Evolutionary conservation across 2,329 filamentous ascomycete species (phyloP).

Genomic region (Fusarium chlamydosporum): DNA sequence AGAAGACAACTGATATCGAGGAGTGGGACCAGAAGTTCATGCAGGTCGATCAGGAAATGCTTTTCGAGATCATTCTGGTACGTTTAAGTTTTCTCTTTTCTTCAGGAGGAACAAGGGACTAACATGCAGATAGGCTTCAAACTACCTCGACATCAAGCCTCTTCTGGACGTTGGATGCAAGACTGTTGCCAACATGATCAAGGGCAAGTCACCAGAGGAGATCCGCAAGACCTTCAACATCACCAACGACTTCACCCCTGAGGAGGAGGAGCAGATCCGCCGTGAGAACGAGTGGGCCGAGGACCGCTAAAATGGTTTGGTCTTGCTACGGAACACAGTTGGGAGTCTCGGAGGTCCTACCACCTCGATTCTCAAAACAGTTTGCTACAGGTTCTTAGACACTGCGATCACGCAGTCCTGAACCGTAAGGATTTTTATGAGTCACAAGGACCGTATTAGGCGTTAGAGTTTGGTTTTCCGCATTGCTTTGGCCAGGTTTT

Average conservation of each 20-base stretch:
- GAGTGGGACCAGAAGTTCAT: conserved; percentile 99
- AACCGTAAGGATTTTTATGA: conserved; percentile 29
- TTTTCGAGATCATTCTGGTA: conserved; percentile 98
- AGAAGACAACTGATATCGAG: conserved; percentile 99
- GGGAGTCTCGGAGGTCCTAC: conserved; percentile 6
- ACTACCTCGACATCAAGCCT: conserved; percentile 99
- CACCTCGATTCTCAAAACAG: conserved; percentile 4
- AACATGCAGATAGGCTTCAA: conserved; percentile 77
- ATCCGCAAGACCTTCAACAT: conserved; percentile 99
- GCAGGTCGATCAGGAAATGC: conserved; percentile 99
- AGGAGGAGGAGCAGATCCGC: conserved; percentile 98
- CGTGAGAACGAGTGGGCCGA: conserved; percentile 94
- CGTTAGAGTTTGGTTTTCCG: conserved; percentile 47
- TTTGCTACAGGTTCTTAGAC: conserved; percentile 6
- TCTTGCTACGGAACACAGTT: conserved; percentile 3
- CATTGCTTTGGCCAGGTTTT: conserved; percentile 41
- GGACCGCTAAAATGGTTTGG: conserved; percentile 71
- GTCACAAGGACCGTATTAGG: conserved; percentile 37
- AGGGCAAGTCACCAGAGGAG: conserved; percentile 99
- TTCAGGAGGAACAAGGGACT: conserved; percentile 25
- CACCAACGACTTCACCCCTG: conserved; percentile 98
- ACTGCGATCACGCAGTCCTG: conserved; percentile 2
- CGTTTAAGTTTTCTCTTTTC: conserved; percentile 53
- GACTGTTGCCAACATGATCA: conserved; percentile 99
- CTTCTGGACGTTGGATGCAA: conserved; percentile 98